Conservation (phyloP, 1,284 basidiomycete genomes). For the Austroboletus niveus region DNA sequence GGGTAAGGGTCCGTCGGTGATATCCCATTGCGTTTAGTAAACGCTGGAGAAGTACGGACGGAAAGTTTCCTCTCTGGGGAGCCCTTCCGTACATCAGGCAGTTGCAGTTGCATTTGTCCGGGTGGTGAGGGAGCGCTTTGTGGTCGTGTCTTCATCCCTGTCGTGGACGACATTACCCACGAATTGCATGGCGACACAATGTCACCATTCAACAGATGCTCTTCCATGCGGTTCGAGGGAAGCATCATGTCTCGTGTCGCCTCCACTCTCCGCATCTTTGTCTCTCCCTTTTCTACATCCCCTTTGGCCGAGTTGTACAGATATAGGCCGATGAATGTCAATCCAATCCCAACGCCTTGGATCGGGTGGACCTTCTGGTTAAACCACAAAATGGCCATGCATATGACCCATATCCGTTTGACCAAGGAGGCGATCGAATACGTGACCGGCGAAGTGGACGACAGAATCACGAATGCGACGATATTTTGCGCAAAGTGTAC, state of each 20-base stretch:
- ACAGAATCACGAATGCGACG: constrained; percentile 94
- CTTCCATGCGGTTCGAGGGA: constrained; percentile 64
- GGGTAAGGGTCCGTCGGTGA: constrained; percentile 63
- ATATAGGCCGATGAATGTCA: constrained; percentile 91
- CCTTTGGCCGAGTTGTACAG: constrained; percentile 95
- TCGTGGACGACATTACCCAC: constrained; percentile 21
- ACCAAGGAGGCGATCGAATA: constrained; percentile 98
- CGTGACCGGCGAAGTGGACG: constrained; percentile 95
- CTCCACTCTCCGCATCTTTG: constrained; percentile 82
- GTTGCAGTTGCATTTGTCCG: constrained; percentile 4
- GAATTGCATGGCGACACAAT: constrained; percentile 21
- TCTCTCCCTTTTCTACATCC: constrained; percentile 92
- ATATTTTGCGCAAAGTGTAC: constrained; percentile 98
- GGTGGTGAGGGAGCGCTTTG: constrained; percentile 8
- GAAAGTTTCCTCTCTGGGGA: constrained; percentile 31
- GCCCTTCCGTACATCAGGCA: constrained; percentile 15
- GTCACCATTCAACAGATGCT: constrained; percentile 44
- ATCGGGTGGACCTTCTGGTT: constrained; percentile 82
- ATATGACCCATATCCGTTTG: constrained; percentile 98
- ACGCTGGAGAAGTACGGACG: constrained; percentile 29
- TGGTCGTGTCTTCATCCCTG: constrained; percentile 25
- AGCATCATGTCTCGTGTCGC: constrained; percentile 72
- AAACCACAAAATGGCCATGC: constrained; percentile 98
- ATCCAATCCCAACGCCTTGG: constrained; percentile 83
- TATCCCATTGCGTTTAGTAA: constrained; percentile 27